Conservation (phyloP, 345 rosid species). For the Nephelium lappaceum region DNA sequence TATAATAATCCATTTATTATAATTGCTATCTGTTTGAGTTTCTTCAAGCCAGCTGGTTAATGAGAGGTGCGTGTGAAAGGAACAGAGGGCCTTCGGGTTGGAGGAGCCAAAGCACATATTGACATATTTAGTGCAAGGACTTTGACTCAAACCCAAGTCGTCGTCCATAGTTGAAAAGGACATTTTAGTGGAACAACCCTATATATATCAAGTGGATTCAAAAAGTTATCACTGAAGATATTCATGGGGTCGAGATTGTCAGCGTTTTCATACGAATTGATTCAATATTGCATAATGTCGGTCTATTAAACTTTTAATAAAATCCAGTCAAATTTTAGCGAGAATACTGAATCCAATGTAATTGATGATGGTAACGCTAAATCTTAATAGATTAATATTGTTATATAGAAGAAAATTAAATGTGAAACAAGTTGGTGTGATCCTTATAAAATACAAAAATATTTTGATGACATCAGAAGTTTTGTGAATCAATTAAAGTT, state of each 20-base stretch:
- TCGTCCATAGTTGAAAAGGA: neutral
- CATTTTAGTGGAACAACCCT: neutral
- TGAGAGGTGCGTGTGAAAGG: neutral
- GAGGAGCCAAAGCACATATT: neutral
- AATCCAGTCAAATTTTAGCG: no score
- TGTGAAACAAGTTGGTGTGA: no score
- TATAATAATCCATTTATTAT: no score
- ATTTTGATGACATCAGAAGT: no score
- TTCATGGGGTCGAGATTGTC: neutral
- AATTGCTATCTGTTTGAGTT: neutral
- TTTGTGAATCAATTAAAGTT: no score
- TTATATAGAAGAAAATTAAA: no score
- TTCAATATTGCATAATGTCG: neutral
- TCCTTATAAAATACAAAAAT: no score
- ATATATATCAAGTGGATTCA: neutral
- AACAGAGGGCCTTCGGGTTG: neutral
- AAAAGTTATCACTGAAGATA: neutral
- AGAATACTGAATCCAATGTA: no score
- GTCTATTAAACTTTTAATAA: no score
- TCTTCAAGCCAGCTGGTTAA: no score
- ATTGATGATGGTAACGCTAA: no score
- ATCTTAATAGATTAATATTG: no score
- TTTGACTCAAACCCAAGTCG: constrained; percentile 4
- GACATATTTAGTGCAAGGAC: neutral
- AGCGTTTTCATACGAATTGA: neutral